A percentile compares a stretch with the other conserved stretches of the same genome.
These are phyloP conservation scores for Pyricularia pennisetigena DNA, from an alignment of 2,329 filamentous ascomycete species.

Conservation along the genomic window DNA sequence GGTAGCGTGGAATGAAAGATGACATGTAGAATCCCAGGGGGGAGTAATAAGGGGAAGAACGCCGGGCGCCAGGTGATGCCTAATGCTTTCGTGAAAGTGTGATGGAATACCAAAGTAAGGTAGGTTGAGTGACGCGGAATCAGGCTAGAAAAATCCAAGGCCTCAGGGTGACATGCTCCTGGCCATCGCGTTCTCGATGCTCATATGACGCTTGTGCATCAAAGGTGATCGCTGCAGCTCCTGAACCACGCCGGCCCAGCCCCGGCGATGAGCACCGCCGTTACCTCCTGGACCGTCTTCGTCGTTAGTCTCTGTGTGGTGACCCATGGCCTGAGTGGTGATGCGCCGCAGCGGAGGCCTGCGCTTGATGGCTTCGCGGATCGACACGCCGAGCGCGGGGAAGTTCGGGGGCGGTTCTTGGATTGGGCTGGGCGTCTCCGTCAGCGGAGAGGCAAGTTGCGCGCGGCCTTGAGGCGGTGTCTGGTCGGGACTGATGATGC, in stretches of 20 bases:
- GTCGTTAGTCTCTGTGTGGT: conserved; percentile 37
- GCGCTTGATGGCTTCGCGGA: conserved; percentile 31
- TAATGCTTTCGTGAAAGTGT: background rate
- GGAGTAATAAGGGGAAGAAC: background rate
- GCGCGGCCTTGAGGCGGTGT: background rate
- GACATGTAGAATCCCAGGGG: background rate
- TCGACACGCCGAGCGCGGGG: conserved; percentile 22
- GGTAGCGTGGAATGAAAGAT: background rate
- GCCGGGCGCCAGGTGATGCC: background rate
- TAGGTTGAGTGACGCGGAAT: background rate
- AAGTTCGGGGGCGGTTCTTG: conserved; percentile 5
- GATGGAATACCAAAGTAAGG: background rate
- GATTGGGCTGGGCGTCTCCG: conserved; percentile 12
- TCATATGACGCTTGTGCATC: conserved; percentile 53
- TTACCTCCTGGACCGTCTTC: conserved; percentile 29
- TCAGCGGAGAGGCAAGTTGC: conserved; percentile 6
- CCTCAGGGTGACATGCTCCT: background rate
- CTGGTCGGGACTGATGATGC: conserved; percentile 2
- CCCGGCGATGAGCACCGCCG: conserved; percentile 36
- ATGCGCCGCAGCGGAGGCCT: conserved; percentile 41
- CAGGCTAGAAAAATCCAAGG: background rate
- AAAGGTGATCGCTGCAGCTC: conserved; percentile 52
- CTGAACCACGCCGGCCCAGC: conserved; percentile 54
- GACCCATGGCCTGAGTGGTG: conserved; percentile 43
- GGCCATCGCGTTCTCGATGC: conserved; percentile 46